These are phyloP conservation scores for Periglandula ipomoeae DNA, from an alignment of 2,329 filamentous ascomycete species.

Conservation along the genomic window DNA sequence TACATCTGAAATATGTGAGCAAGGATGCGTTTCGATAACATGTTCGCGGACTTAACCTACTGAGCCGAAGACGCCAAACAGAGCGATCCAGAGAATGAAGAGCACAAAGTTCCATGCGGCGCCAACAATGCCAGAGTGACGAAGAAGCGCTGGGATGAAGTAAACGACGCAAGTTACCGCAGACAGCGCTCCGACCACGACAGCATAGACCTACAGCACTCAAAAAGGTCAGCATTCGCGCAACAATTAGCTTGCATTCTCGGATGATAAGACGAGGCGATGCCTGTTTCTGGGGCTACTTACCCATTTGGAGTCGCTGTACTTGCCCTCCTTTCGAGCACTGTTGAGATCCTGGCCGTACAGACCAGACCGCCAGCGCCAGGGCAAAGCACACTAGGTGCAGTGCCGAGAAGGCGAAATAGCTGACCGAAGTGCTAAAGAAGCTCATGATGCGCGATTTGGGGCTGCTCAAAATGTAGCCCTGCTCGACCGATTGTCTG, in stretches of 20 bases:
- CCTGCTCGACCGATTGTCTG: neutral
- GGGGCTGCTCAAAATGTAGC: neutral
- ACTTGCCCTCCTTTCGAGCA: conserved; percentile 38
- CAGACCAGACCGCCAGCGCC: conserved; percentile 67
- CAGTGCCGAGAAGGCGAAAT: conserved; percentile 49
- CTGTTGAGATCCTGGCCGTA: conserved; percentile 61
- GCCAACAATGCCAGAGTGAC: conserved; percentile 35
- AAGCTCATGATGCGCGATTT: conserved; percentile 31
- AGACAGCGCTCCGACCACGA: conserved; percentile 57
- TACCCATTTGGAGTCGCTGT: conserved; percentile 63
- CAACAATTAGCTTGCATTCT: neutral
- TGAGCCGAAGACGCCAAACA: conserved; percentile 77
- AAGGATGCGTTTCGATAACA: neutral
- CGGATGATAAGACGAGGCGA: neutral
- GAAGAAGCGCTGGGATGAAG: conserved; percentile 51
- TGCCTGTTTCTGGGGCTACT: conserved; percentile 16
- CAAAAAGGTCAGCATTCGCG: conserved; percentile 1
- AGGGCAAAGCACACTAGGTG: conserved; percentile 71
- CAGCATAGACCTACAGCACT: conserved; percentile 53
- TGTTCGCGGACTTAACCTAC: conserved; percentile 22
- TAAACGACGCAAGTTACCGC: conserved; percentile 58
- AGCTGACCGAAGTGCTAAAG: conserved; percentile 35
- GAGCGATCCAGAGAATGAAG: conserved; percentile 68
- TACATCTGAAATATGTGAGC: conserved; percentile 43
- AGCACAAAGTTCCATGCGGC: conserved; percentile 65